These are phyloP conservation scores for Lagenidium sp. DNA, from an alignment of 352 stramenopile species.

Conservation along the genomic window DNA sequence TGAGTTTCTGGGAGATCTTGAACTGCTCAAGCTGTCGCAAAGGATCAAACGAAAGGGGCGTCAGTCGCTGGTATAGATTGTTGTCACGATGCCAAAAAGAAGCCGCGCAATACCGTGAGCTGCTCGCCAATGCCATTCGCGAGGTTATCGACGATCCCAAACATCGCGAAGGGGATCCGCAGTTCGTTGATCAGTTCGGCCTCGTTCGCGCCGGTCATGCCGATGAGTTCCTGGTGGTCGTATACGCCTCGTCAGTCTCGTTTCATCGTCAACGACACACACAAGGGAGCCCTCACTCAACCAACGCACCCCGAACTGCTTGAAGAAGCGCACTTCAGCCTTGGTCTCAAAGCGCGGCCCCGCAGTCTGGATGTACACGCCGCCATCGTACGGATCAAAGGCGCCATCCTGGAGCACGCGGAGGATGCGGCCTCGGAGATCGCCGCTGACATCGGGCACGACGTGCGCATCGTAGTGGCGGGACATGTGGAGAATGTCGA, in stretches of 20 bases:
- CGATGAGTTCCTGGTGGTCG: constrained; percentile 64
- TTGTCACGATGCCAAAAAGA: too few species aligned
- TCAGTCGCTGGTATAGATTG: too few species aligned
- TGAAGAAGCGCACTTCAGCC: constrained; percentile 85
- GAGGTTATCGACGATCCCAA: constrained; percentile 86
- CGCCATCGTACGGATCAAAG: constrained; percentile 55
- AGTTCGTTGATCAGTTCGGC: constrained; percentile 82
- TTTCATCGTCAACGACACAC: too few species aligned
- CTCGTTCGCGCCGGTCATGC: constrained; percentile 86
- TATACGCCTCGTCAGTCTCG: too few species aligned
- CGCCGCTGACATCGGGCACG: constrained; percentile 49
- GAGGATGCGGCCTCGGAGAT: constrained; percentile 41
- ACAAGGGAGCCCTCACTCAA: too few species aligned
- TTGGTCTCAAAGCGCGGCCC: constrained; percentile 88
- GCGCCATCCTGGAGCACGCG: constrained; percentile 27
- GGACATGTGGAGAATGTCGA: constrained; percentile 79
- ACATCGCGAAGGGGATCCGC: constrained; percentile 75
- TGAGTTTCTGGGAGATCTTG: constrained; percentile 68
- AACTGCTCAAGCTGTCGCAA: constrained; percentile 58
- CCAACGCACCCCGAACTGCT: constrained; percentile 51
- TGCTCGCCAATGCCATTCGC: constrained; percentile 76
- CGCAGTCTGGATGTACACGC: constrained; percentile 80
- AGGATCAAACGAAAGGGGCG: too few species aligned
- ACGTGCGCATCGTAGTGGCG: constrained; percentile 76
- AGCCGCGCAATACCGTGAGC: constrained; percentile 68